Evolutionary conservation across 2,329 filamentous ascomycete species (phyloP).

Genomic region (Beauveria pseudobassiana): DNA sequence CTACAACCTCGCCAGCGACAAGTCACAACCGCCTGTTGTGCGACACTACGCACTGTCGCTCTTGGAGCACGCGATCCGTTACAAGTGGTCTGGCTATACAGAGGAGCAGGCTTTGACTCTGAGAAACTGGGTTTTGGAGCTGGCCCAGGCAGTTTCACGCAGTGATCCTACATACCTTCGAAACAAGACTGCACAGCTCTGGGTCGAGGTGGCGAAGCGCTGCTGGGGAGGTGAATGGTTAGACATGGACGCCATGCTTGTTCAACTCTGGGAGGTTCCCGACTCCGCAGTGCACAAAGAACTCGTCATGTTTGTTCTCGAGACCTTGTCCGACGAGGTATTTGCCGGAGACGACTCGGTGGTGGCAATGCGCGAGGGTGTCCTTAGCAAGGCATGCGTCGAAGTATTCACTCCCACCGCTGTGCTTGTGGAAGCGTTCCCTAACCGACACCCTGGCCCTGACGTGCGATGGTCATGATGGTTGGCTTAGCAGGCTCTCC

Average conservation of each 20-base stretch:
- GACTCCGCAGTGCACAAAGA: slow-evolving; percentile 64
- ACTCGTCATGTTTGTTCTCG: slow-evolving; percentile 79
- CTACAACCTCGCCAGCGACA: slow-evolving; percentile 71
- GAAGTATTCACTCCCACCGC: slow-evolving; percentile 82
- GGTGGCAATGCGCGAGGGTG: slow-evolving; percentile 72
- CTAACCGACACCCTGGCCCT: slow-evolving; percentile 59
- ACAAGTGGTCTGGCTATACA: slow-evolving; percentile 71
- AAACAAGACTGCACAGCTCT: slow-evolving; percentile 90
- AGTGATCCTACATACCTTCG: slow-evolving; percentile 76
- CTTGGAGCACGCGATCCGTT: slow-evolving; percentile 81
- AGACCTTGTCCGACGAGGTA: slow-evolving; percentile 88
- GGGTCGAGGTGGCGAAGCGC: slow-evolving; percentile 90
- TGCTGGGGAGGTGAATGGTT: slow-evolving; percentile 91
- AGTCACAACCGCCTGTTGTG: slow-evolving; percentile 68
- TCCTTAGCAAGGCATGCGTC: slow-evolving; percentile 81
- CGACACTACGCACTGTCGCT: slow-evolving; percentile 91
- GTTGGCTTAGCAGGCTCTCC: slow-evolving; percentile 77
- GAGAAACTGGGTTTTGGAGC: slow-evolving; percentile 68
- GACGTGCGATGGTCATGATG: slow-evolving; percentile 74
- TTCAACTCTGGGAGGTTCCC: slow-evolving; percentile 70
- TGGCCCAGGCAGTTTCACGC: slow-evolving; percentile 63
- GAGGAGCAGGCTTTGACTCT: slow-evolving; percentile 60
- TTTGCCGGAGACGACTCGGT: slow-evolving; percentile 86
- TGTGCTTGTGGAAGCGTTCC: slow-evolving; percentile 69
- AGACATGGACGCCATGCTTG: slow-evolving; percentile 82